Base-by-base conservation (phyloP, 331 rosid species). In the Arachis monticola region DNA sequence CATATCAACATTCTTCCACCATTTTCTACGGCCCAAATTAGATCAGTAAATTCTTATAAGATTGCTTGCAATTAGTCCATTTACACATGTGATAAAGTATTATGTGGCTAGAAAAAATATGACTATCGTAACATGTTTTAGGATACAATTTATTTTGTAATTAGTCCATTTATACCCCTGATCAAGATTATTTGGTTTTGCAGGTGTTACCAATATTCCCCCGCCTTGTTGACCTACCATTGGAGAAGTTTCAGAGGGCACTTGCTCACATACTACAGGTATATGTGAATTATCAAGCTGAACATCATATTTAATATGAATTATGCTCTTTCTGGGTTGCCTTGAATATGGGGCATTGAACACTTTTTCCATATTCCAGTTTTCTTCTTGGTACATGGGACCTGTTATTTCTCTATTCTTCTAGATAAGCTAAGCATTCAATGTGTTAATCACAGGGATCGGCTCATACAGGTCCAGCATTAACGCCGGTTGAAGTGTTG, bases 121-220 rank as follows among this genome's bases (percentile, higher is more conserved):
- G 42, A 50, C 41, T 62, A 8, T 32, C 46, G 40, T 60, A 41
- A 57, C 62, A 40, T 41, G 67, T 62, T 57, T 65, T 60, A 13
- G 30, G 38, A n/a, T 69, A 53, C 22, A 48, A 38, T 74, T 45
- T 12, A 64, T 44, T 38, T 55, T 58, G 55, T 71, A 38, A 38
- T 38, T 38, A 38, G 41, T 38, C 5, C 41, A 38, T 38, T 38
- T 2, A 38, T 5, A 64, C 71, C 69, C 58, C 66, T 73, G 40
- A 68, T 60, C 31, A 62, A 60, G 7, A 32, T 38, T 66, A 42
- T 73, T 72, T 77, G 53, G 32, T 77, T 63, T 71, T 27, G 30
- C 98, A 95, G 98, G 99, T 95, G 67, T 86, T 95, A 73, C 99
- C 98, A 38, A 89, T 95, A 78, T 90, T 95, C 72, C 98, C 99